A percentile compares a stretch with the other conserved stretches of the same genome.
These are phyloP conservation scores for Dactylellina cionopaga DNA, from an alignment of 2,329 filamentous ascomycete species.

Conservation along the genomic window DNA sequence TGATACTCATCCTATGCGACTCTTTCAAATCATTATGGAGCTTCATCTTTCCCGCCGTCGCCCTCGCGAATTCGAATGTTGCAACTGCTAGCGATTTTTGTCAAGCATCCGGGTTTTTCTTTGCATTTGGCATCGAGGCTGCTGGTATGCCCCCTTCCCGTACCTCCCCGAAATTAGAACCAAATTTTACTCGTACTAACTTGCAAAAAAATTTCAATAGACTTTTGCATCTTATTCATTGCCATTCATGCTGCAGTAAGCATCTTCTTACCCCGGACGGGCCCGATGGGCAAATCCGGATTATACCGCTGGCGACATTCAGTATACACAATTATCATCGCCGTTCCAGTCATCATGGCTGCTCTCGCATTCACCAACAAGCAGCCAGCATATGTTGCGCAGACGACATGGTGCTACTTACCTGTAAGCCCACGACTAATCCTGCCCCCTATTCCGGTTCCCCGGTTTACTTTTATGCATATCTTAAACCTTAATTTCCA, in stretches of 20 bases:
- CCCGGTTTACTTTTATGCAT: slow-evolving; percentile 1
- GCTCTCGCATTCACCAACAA: slow-evolving; percentile 72
- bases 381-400: slow-evolving; percentile 68
- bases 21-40: slow-evolving; percentile 76
- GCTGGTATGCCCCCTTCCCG: slow-evolving; percentile 63
- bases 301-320: slow-evolving; percentile 73
- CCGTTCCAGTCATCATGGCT: slow-evolving; percentile 70
- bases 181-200: not conserved
- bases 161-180: not conserved
- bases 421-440: slow-evolving; percentile 62
- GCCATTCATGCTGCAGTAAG: slow-evolving; percentile 77
- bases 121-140: slow-evolving; percentile 73
- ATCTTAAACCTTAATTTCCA: not conserved
- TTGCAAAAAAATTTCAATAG: slow-evolving; percentile 59
- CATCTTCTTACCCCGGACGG: slow-evolving; percentile 70
- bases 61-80: slow-evolving; percentile 67
- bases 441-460: not conserved
- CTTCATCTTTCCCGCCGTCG: slow-evolving; percentile 71
- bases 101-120: slow-evolving; percentile 74
- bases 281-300: slow-evolving; percentile 67
- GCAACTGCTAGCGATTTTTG: slow-evolving; percentile 69
- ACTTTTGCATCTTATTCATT: slow-evolving; percentile 77
- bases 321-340: slow-evolving; percentile 69
- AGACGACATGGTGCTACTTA: slow-evolving; percentile 76
- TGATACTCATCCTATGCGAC: slow-evolving; percentile 78